Base-by-base conservation (phyloP, 2,329 filamentous ascomycete genomes). In the Talaromyces atroroseus region DNA sequence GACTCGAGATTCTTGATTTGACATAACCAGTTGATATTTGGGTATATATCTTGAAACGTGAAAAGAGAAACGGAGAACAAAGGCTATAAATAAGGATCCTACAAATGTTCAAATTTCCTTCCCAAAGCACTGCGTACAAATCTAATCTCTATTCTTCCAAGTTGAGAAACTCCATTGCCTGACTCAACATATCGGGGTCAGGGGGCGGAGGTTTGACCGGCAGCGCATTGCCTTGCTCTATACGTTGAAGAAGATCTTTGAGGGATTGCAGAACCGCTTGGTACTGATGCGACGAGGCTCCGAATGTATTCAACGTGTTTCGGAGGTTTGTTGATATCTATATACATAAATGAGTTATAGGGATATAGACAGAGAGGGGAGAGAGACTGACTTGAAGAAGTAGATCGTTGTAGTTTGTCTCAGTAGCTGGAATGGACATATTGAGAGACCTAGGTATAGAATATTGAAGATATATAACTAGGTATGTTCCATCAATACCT, bases 271-370 rank as follows among this genome's bases (percentile, higher is more conserved):
- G 60, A 18, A 77, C 66, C 2, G 64, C 64, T 26, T 68, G 66
- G 51, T 74, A 73, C 56, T 75, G 72, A 14, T 54, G 61, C 6
- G 72, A 75, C 2, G 64, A 65, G 12, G 69, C 46, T 6, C 72
- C 73, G 57, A 73, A 75, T 5, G 73, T 74, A 32, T 66, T 63
- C 4, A 72, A 63, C 3, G 71, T 73, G 49, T 74, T 77, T 38
- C 66, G 65, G 20, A 75, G 71, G 51, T 73, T 78, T 54, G 65
- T 69, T n/a, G 74, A 70, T 49, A 75, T 70, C 72, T 75, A 8
- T 16, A 21, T 5, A 8, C n/a, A n/a, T 29, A 10, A 12, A 16
- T 49, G 5, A 32, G 3, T 42, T 42, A 42, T 40, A 11, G 5
- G 10, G 26, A 8, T 16, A 14, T 2, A 38, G 12, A 29, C 7